Evolutionary conservation across 345 rosid genomes (phyloP).

Genomic region (Eucalyptus fibrosa): DNA sequence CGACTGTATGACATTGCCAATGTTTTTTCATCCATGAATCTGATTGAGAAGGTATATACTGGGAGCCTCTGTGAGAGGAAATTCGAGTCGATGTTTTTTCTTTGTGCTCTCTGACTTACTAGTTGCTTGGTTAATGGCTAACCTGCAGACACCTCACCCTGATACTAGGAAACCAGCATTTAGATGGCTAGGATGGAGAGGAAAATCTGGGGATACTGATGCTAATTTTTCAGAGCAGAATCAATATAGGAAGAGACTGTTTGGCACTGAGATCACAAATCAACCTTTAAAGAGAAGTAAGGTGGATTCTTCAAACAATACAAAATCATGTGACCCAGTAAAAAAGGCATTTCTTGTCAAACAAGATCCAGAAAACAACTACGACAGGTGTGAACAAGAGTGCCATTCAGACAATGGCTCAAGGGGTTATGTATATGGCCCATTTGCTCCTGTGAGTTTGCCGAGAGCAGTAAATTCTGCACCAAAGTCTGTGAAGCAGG

Average conservation of each 20-base stretch:
- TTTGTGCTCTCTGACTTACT: not conserved
- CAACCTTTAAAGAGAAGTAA: conserved; percentile 25
- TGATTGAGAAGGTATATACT: conserved; percentile 63
- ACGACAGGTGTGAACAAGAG: conserved; percentile 1
- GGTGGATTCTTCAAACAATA: conserved; percentile 7
- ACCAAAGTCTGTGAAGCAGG: conserved; percentile 7
- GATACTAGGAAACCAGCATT: conserved; percentile 64
- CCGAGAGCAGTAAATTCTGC: not conserved
- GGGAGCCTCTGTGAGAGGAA: not conserved
- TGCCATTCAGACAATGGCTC: conserved; percentile 9
- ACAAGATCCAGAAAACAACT: conserved; percentile 1
- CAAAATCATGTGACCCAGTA: conserved; percentile 8
- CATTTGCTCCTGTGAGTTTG: conserved; percentile 27
- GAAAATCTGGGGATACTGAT: not conserved
- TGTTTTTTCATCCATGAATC: conserved; percentile 60
- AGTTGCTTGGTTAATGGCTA: not conserved
- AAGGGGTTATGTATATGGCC: conserved; percentile 38
- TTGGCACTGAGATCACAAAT: conserved; percentile 60
- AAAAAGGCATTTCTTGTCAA: conserved; percentile 5
- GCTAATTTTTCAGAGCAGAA: conserved; percentile 3
- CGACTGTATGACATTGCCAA: conserved; percentile 82
- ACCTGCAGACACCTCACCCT: conserved; percentile 56
- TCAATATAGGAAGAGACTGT: conserved; percentile 41
- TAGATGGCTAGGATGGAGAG: conserved; percentile 66
- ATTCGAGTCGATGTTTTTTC: not conserved